Percentiles rank a stretch among this genome's conserved stretches.
These are phyloP conservation scores for Warburgia ugandensis DNA, from an alignment of 164 flowering plant genomes.

Conservation along the genomic window DNA sequence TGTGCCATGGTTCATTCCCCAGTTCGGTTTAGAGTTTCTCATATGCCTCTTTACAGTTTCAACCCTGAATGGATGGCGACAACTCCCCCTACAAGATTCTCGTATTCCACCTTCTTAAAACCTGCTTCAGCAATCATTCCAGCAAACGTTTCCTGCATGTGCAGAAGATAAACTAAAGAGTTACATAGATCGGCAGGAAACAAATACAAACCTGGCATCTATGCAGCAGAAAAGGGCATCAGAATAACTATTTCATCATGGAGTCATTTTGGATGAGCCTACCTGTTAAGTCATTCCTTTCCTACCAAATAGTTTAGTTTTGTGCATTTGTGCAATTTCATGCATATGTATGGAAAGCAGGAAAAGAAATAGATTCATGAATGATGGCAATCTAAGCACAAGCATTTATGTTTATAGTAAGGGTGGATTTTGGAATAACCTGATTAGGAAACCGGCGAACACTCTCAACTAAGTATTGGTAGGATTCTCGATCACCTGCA, in stretches of 20 bases:
- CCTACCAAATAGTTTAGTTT: no score
- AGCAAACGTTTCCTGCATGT: slow-evolving; percentile 74
- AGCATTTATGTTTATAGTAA: not conserved
- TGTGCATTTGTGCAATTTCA: not conserved
- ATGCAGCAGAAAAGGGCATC: no score
- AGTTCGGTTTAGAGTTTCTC: no score
- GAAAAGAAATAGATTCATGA: no score
- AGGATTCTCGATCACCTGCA: slow-evolving; percentile 85
- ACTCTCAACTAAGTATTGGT: slow-evolving; percentile 93
- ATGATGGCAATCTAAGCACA: no score
- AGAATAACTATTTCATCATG: no score
- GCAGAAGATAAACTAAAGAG: not conserved
- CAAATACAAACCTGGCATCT: no score
- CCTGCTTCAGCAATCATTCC: slow-evolving; percentile 85
- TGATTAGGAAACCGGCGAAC: slow-evolving; percentile 82
- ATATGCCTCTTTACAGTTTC: slow-evolving; percentile 34
- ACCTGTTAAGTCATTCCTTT: no score
- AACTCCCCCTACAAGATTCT: slow-evolving; percentile 87
- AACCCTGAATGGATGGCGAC: slow-evolving; percentile 90
- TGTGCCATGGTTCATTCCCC: no score
- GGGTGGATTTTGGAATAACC: slow-evolving; percentile 30
- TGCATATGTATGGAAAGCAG: no score
- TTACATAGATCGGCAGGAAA: no score
- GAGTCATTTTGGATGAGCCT: no score
- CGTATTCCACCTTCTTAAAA: slow-evolving; percentile 90